Conservation (phyloP, 2,329 filamentous ascomycete species). For the Eutypa lata region DNA sequence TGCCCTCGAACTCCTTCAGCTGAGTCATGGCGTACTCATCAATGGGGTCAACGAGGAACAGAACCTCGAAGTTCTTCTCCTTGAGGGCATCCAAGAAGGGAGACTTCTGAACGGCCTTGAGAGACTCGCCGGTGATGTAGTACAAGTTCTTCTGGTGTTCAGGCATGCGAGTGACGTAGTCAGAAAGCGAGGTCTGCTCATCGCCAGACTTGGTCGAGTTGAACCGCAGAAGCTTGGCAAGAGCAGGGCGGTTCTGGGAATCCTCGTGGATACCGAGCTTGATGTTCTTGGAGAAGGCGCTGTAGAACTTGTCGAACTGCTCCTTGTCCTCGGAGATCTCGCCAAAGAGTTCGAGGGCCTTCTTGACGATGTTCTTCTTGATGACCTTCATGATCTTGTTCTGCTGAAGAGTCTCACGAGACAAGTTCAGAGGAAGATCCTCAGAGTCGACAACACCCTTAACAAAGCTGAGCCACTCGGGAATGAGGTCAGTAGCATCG, state of each 20-base stretch:
- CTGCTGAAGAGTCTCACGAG: conserved; percentile 99
- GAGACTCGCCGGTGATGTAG: conserved; percentile 99
- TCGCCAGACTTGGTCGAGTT: conserved; percentile 98
- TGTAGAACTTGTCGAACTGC: conserved; percentile 99
- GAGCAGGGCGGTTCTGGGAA: conserved; percentile 86
- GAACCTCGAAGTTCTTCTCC: conserved; percentile 98
- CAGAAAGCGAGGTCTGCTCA: conserved; percentile 87
- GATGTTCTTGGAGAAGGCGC: conserved; percentile 99
- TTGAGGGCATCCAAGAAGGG: conserved; percentile 98
- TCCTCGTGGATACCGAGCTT: conserved; percentile 99
- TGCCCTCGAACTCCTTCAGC: conserved; percentile 99
- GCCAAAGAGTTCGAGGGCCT: conserved; percentile 98
- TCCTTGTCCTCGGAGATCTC: conserved; percentile 99
- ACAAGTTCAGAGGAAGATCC: conserved; percentile 98
- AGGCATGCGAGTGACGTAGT: conserved; percentile 99
- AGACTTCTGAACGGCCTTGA: conserved; percentile 97
- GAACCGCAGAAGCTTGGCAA: conserved; percentile 98
- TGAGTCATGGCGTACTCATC: conserved; percentile 99
- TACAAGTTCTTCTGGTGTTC: conserved; percentile 99
- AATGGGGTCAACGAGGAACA: conserved; percentile 99
- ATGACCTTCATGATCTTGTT: conserved; percentile 99
- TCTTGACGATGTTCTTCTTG: conserved; percentile 99
- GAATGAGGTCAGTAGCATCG: conserved; percentile 97
- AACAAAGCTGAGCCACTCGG: conserved; percentile 98
- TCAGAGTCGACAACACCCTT: conserved; percentile 99